Evolutionary conservation across 1,284 basidiomycete species (phyloP).

Genomic region (Schizopora paradoxa): DNA sequence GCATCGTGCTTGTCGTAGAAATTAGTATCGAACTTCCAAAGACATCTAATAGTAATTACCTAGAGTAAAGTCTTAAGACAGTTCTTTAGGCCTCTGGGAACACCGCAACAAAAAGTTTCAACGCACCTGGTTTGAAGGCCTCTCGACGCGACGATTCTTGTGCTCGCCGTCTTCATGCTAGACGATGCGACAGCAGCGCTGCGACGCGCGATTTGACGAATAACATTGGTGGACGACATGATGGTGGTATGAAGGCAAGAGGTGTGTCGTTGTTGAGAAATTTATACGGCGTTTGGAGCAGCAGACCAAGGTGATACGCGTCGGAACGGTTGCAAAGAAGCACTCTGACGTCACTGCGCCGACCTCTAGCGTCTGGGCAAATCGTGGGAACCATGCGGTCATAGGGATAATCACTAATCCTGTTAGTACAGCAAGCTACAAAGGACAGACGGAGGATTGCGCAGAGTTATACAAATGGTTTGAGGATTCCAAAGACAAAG

Average conservation of each 20-base stretch:
- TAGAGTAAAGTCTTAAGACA: constrained; percentile 17
- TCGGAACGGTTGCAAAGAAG: background rate
- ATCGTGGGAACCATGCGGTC: no score
- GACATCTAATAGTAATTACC: constrained; percentile 10
- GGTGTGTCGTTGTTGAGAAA: no score
- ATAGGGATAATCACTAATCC: no score
- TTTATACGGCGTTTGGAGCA: no score
- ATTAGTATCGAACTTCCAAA: constrained; percentile 10
- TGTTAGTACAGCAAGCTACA: background rate
- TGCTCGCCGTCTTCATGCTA: background rate
- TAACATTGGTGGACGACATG: background rate
- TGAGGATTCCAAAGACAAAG: no score
- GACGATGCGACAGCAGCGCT: constrained; percentile 1
- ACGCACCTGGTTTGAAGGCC: constrained; percentile 10
- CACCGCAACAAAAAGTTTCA: background rate
- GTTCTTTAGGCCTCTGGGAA: background rate
- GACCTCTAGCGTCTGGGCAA: no score
- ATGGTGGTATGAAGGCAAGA: constrained; percentile 3
- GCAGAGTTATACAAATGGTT: no score
- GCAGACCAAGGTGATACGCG: no score
- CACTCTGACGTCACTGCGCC: constrained; percentile 2
- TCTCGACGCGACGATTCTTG: constrained; percentile 3
- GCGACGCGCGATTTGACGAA: background rate
- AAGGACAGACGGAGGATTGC: background rate
- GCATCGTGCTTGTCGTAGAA: constrained; percentile 46